phyloP scores from a whole-genome alignment of 148 eudicot species.

The Beta vulgaris region DNA sequence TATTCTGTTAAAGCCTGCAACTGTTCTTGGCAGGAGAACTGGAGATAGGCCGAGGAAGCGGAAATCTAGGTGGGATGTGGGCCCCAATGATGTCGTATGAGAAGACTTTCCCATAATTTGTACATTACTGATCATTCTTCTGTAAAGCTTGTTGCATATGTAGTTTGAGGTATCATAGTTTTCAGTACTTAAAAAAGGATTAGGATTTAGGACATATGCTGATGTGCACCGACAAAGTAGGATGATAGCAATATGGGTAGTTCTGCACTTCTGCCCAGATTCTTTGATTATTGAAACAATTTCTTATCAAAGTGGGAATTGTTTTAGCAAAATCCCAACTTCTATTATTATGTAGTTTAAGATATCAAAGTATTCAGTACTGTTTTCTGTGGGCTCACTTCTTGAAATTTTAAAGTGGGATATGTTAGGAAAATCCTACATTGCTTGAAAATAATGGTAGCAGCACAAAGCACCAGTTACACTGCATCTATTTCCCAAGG shows the following conservation, averaged over 20 bases:
- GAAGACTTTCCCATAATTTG: neutral
- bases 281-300: neutral
- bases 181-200: neutral
- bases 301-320: neutral
- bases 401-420: neutral
- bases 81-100: constrained; percentile 11
- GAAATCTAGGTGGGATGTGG: constrained; percentile 30
- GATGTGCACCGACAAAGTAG: neutral
- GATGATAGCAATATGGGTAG: neutral
- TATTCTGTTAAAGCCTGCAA: constrained; percentile 24
- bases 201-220: neutral
- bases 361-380: too few species aligned
- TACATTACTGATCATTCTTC: constrained; percentile 21
- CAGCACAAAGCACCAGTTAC: constrained; percentile 8
- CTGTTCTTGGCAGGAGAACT: constrained; percentile 15
- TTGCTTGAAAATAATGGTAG: neutral
- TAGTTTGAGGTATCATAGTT: neutral
- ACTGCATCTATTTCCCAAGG: neutral
- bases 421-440: neutral
- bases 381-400: neutral
- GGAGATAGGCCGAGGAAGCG: constrained; percentile 22
- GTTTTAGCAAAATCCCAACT: too few species aligned
- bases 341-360: too few species aligned
- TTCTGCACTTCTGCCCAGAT: neutral
- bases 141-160: neutral